Evolutionary conservation across 495 filamentous ascomycete genomes (phyloP).

Genomic region (Amniculicola lignicola): DNA sequence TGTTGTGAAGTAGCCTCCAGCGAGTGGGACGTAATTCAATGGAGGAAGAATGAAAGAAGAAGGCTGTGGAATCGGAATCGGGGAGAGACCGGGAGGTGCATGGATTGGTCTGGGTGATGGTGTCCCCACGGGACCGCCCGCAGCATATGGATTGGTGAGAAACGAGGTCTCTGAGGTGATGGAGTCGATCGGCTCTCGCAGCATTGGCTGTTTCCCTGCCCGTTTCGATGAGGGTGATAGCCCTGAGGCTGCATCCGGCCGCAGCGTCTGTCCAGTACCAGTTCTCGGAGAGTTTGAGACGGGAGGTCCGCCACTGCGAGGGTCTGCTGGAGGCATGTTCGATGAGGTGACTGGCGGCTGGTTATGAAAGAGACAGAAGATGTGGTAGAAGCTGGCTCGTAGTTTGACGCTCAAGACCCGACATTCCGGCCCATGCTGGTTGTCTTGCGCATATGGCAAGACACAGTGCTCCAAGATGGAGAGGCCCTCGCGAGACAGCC

Average conservation of each 20-base stretch:
- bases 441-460: constrained; percentile 67
- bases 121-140: constrained; percentile 33
- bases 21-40: constrained; percentile 77
- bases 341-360: constrained; percentile 53
- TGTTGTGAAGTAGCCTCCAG: constrained; percentile 75
- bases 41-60: constrained; percentile 72
- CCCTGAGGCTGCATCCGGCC: constrained; percentile 5
- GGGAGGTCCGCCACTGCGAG: constrained; percentile 18
- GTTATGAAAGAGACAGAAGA: constrained; percentile 96
- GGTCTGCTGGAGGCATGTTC: constrained; percentile 27
- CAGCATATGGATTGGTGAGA: constrained; percentile 46
- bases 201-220: constrained; percentile 32
- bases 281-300: constrained; percentile 25
- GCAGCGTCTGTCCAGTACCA: constrained; percentile 29
- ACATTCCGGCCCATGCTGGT: constrained; percentile 41
- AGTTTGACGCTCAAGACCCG: constrained; percentile 89
- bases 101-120: constrained; percentile 43
- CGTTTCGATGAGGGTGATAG: constrained; percentile 25
- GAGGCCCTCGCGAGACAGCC: constrained; percentile 89
- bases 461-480: constrained; percentile 82
- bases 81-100: constrained; percentile 43
- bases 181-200: constrained; percentile 44
- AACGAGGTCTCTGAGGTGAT: constrained; percentile 45
- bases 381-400: constrained; percentile 89
- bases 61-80: constrained; percentile 45